A percentile compares a stretch with the other conserved stretches of the same genome.
Evolutionary conservation across 179 eudicot genomes (phyloP).

Genomic region (Heliamphora pulchella): DNA sequence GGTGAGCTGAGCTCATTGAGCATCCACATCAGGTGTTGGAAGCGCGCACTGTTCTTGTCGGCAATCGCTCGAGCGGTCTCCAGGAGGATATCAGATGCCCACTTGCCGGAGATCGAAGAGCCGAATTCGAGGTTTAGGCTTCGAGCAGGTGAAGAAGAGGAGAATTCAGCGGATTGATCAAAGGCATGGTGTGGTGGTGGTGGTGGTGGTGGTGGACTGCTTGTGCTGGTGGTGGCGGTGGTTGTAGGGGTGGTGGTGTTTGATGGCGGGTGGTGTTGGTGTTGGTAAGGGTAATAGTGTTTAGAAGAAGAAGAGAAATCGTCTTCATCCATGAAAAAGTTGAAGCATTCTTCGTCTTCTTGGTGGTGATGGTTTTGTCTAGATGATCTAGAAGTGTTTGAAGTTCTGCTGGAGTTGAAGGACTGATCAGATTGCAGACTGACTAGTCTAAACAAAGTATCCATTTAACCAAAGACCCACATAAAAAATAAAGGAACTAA

Average conservation of each 20-base stretch:
- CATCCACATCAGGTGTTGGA: constrained; percentile 88
- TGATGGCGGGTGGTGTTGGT: constrained; percentile 25
- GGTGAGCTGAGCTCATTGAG: constrained; percentile 82
- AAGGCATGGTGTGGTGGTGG: constrained; percentile 16
- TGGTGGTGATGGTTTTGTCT: constrained; percentile 19
- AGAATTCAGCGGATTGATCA: constrained; percentile 15
- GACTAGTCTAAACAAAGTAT: constrained; percentile 51
- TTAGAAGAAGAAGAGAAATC: constrained; percentile 68
- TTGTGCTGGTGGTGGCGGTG: constrained; percentile 22
- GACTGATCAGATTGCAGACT: constrained; percentile 39
- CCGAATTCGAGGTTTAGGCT: constrained; percentile 24
- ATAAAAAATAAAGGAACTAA: constrained; percentile 7
- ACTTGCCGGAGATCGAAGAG: constrained; percentile 30
- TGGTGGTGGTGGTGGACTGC: constrained; percentile 18
- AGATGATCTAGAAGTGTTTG: constrained; percentile 25
- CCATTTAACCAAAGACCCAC: constrained; percentile 39
- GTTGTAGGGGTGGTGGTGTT: constrained; percentile 26
- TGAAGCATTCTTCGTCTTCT: constrained; percentile 71
- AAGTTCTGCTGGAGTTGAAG: constrained; percentile 36
- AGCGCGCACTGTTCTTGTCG: constrained; percentile 38
- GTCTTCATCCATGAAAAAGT: constrained; percentile 95
- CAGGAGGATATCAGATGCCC: constrained; percentile 59
- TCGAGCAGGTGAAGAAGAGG: constrained; percentile 22
- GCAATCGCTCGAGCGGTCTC: constrained; percentile 65
- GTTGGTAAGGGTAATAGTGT: constrained; percentile 27